Conservation (phyloP, 148 eudicot genomes). For the Chenopodium quinoa region DNA sequence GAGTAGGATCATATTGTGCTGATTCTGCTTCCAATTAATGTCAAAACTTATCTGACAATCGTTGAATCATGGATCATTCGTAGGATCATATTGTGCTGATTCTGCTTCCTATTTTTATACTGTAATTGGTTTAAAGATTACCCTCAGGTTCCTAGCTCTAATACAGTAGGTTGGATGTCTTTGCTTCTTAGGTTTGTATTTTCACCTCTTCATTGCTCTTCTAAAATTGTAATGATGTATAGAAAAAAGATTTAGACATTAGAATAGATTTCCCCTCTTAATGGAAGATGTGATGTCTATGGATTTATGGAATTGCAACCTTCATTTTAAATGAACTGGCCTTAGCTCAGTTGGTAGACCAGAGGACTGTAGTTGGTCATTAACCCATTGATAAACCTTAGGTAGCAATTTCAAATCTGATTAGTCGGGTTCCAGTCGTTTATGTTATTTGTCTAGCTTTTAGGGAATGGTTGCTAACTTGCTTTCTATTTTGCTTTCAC, state of each 20-base stretch:
- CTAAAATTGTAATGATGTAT: neutral
- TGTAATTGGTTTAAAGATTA: neutral
- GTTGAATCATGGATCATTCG: no score
- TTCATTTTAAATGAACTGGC: neutral
- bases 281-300: neutral
- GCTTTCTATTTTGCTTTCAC: no score
- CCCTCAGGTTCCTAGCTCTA: neutral
- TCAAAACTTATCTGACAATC: no score
- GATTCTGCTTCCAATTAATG: no score
- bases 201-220: neutral
- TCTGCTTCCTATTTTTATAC: no score
- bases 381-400: neutral
- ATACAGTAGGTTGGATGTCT: neutral
- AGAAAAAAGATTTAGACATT: neutral
- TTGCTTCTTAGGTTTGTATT: neutral
- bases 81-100: no score
- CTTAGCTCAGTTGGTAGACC: conserved; percentile 8
- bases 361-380: neutral
- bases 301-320: conserved; percentile 1
- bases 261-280: neutral
- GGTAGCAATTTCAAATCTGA: neutral
- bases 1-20: no score
- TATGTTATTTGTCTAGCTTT: neutral
- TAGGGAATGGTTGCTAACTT: neutral
- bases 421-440: neutral